Evolutionary conservation across 2,329 filamentous ascomycete genomes (phyloP), one percentile per base, ranked within the genome.

Genomic region (Blastomyces gilchristii): DNA sequence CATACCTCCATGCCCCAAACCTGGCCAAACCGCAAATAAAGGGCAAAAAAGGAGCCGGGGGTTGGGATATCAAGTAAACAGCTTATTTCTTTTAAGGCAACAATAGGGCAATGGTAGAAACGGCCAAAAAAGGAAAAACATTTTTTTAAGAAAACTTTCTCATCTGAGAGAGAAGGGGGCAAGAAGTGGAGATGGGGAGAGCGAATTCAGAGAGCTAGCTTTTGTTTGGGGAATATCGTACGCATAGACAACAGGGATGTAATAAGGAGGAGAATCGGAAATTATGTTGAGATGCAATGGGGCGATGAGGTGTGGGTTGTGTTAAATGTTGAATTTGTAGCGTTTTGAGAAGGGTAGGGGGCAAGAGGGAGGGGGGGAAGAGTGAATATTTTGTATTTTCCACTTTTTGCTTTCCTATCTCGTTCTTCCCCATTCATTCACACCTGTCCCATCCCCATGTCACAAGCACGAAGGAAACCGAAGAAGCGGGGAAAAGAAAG

Each of bases 381-480:
- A 6, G 5, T 22, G 18, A 22, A 99, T 90, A 64, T 86, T 82
- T 81, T 97, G 93, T 9, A 97, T 91, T n/a, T n/a, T 95, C 87
- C 79, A 43, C 97, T 93, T 60, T 60, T 83, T 76, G 97, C 94
- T 69, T 93, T 83, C 93, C 93, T 37, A 97, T 65, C 87, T 43
- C 41, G 12, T 43, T 43, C 16, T 43, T 43, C 41, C 12, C 41
- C 12, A 43, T 43, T 5, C 41, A 11, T 74, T 70, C 63, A 73
- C 22, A 31, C 6, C 34, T 37, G 4, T 31, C 28, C 28, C 4
- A 47, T 31, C 22, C 9, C 58, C 64, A 22, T 25, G 9, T 28
- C 47, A 50, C 18, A n/a, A 22, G 47, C n/a, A 50, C 34, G 34
- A 50, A 50, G 3, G 47, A 50, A 50, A 28, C n/a, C n/a, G 47